A percentile compares a stretch with the other conserved stretches of the same genome.
phyloP scores from a whole-genome alignment of 1,139 yeast genomes.

The Meyerozyma carpophila region DNA sequence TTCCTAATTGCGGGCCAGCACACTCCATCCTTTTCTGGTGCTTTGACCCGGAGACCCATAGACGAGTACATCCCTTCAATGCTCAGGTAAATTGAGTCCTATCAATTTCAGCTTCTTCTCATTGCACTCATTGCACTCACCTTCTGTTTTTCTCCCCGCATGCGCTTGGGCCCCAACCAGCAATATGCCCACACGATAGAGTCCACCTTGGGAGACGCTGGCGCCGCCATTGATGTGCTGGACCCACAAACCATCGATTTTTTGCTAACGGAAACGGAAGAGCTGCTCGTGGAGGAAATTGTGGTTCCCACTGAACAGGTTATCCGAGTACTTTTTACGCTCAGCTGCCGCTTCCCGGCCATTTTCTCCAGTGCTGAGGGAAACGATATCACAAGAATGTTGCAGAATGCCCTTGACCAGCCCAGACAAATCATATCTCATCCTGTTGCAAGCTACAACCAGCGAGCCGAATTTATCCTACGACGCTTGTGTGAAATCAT shows the following conservation, averaged over 20 bases:
- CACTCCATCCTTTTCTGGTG: neutral
- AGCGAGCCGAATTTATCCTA: neutral
- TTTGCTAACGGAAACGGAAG: neutral
- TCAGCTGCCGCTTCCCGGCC: constrained; percentile 23
- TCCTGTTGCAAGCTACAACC: neutral
- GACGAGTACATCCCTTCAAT: no score
- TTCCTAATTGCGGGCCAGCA: neutral
- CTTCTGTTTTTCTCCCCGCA: neutral
- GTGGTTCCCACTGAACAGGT: constrained; percentile 18
- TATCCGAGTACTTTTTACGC: constrained; percentile 26
- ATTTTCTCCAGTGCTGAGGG: constrained; percentile 16
- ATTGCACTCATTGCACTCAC: no score
- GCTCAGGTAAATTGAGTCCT: no score
- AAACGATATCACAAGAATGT: neutral
- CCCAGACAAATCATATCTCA: neutral
- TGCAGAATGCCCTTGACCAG: neutral
- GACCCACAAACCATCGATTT: neutral
- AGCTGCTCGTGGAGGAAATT: constrained; percentile 3
- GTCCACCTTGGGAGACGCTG: neutral
- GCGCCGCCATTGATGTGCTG: neutral
- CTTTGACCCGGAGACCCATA: no score
- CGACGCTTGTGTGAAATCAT: neutral
- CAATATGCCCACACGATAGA: neutral
- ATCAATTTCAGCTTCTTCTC: no score
- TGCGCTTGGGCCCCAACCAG: neutral